Evolutionary conservation across 371 early-diverging fungal species (phyloP).

Genomic region (Gilbertella persicaria): DNA sequence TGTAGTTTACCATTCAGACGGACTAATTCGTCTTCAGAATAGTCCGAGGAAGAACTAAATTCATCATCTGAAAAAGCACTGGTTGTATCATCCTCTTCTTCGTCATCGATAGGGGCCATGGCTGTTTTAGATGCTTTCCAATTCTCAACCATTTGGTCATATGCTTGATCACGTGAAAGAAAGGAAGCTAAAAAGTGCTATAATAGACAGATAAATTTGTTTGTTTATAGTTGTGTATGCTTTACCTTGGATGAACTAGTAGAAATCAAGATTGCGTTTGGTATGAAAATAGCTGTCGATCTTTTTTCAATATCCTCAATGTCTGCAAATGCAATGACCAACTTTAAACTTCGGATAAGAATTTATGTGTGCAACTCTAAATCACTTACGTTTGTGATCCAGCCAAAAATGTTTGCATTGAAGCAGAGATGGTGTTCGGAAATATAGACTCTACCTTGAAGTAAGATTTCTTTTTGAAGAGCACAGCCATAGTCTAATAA

Average conservation of each 20-base stretch:
- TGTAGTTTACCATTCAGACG: too few relatives aligned
- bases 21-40: conserved; percentile 1
- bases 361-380: neutral
- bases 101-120: neutral
- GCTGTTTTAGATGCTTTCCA: conserved; percentile 44
- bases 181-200: conserved; percentile 84
- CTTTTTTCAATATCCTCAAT: conserved; percentile 83
- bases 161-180: conserved; percentile 78
- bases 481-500: conserved; percentile 86
- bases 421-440: conserved; percentile 89
- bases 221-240: neutral
- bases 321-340: conserved; percentile 82
- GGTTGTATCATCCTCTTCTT: conserved; percentile 9
- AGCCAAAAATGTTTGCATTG: conserved; percentile 95
- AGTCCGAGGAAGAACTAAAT: neutral
- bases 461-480: conserved; percentile 89
- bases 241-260: conserved; percentile 66
- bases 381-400: conserved; percentile 81
- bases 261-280: conserved; percentile 82
- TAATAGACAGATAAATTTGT: neutral
- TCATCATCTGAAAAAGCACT: conserved; percentile 1
- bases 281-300: conserved; percentile 80
- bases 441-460: conserved; percentile 91
- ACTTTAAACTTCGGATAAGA: conserved; percentile 32
- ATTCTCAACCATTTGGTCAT: conserved; percentile 64